Percentiles rank a stretch among this genome's conserved stretches.
Evolutionary conservation across 2,329 filamentous ascomycete species (phyloP).

Genomic region (Scedosporium aurantiacum): DNA sequence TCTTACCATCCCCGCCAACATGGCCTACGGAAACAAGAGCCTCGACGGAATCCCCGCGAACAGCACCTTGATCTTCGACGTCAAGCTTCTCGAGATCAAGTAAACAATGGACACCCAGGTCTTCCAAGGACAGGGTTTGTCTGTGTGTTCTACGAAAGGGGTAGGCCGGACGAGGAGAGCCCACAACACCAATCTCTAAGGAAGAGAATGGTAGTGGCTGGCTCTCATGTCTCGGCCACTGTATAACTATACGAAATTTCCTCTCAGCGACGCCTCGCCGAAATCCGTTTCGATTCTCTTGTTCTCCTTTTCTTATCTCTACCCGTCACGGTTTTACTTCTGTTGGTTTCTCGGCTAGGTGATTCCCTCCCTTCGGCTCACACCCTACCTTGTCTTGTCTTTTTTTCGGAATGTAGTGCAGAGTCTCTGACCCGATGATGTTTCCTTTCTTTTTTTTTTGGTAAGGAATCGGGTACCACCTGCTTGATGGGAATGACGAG

Average conservation of each 20-base stretch:
- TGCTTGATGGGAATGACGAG: conserved; percentile 34
- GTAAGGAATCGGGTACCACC: neutral
- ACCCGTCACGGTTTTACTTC: neutral
- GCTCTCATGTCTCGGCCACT: neutral
- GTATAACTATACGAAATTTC: neutral
- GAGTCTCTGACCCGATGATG: conserved; percentile 34
- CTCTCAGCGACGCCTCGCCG: neutral
- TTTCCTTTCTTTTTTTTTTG: conserved; percentile 12
- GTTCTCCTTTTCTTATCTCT: too few species aligned
- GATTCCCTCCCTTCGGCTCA: neutral
- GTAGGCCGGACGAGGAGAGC: neutral
- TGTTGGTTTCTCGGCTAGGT: neutral
- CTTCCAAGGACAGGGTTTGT: neutral
- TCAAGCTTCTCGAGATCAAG: conserved; percentile 77
- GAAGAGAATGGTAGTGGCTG: neutral
- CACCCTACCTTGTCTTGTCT: neutral
- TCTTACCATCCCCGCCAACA: conserved; percentile 73
- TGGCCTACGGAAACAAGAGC: conserved; percentile 80
- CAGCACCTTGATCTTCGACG: conserved; percentile 84
- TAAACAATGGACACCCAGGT: conserved; percentile 31
- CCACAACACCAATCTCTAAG: neutral
- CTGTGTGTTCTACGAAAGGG: neutral
- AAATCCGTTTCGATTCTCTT: neutral
- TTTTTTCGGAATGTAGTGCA: conserved; percentile 17
- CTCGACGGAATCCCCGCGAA: conserved; percentile 81